A percentile compares a stretch with the other conserved stretches of the same genome.
These are phyloP conservation scores for Colletotrichum sp. DNA, from an alignment of 2,329 filamentous ascomycete species.

Conservation along the genomic window DNA sequence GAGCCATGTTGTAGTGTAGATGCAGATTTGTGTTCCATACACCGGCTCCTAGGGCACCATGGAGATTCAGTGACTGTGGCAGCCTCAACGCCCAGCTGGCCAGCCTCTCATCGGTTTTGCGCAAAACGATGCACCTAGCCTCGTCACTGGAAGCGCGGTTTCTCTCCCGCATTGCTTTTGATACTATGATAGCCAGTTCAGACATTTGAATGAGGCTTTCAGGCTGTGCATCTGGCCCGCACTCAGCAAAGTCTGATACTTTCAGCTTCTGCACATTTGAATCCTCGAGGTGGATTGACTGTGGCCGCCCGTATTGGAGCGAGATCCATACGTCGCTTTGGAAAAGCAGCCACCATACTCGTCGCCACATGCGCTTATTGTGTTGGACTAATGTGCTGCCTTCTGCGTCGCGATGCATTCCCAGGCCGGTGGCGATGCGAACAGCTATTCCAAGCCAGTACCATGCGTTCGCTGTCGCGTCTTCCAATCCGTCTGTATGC, in stretches of 20 bases:
- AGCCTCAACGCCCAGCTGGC: not conserved
- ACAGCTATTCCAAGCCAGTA: not conserved
- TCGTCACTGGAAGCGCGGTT: not conserved
- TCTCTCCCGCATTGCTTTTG: not conserved
- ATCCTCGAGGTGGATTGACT: not conserved
- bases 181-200: not conserved
- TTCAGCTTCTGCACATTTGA: not conserved
- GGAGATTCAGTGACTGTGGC: not conserved
- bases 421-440: not conserved
- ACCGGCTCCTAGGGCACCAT: not conserved
- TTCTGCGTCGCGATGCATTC: conserved; percentile 14
- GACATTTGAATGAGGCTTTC: not conserved
- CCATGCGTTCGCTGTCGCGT: not conserved
- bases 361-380: conserved; percentile 28
- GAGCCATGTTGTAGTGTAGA: not conserved
- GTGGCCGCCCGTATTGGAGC: not conserved
- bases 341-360: conserved; percentile 30
- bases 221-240: not conserved
- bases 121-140: not conserved
- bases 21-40: not conserved
- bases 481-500: not conserved
- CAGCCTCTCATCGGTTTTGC: not conserved
- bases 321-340: conserved; percentile 27
- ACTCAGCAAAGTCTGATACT: not conserved
- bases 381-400: conserved; percentile 23